Percentiles rank a stretch among this genome's conserved stretches.
Conservation (phyloP, 306 rosid species). For the Sechiopsis laciniata region DNA sequence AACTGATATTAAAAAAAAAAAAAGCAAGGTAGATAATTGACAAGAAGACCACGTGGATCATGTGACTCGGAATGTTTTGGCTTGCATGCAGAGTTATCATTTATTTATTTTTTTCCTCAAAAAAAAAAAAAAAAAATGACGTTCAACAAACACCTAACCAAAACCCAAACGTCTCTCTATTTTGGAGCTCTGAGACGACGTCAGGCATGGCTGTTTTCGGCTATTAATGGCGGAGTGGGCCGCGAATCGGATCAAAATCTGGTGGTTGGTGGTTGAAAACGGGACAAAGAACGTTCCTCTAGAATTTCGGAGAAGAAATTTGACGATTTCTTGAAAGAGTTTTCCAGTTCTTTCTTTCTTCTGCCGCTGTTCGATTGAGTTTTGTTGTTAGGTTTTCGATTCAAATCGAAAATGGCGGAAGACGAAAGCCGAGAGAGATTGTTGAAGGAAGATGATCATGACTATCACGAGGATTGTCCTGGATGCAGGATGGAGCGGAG, state of each 20-base stretch:
- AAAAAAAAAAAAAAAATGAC: background rate
- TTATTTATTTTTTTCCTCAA: no score
- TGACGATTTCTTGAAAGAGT: background rate
- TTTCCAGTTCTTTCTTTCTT: background rate
- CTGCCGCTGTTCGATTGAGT: background rate
- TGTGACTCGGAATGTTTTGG: no score
- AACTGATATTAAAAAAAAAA: no score
- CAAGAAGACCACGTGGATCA: background rate
- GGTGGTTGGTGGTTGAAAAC: background rate
- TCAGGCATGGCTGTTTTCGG: background rate
- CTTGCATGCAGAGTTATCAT: no score
- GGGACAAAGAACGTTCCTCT: background rate
- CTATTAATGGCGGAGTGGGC: background rate
- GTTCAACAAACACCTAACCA: no score
- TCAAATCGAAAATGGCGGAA: slow-evolving; percentile 30
- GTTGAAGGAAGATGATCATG: slow-evolving; percentile 34
- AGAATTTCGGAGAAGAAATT: background rate
- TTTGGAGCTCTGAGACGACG: background rate
- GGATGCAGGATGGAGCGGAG: slow-evolving; percentile 63
- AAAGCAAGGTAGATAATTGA: no score
- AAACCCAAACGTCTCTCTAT: background rate
- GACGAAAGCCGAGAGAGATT: slow-evolving; percentile 32
- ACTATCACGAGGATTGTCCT: slow-evolving; percentile 54
- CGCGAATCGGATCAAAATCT: background rate
- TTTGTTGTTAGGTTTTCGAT: background rate